Conservation (phyloP, 176 grass and related monocot species). For the Aegilops tauschii region DNA sequence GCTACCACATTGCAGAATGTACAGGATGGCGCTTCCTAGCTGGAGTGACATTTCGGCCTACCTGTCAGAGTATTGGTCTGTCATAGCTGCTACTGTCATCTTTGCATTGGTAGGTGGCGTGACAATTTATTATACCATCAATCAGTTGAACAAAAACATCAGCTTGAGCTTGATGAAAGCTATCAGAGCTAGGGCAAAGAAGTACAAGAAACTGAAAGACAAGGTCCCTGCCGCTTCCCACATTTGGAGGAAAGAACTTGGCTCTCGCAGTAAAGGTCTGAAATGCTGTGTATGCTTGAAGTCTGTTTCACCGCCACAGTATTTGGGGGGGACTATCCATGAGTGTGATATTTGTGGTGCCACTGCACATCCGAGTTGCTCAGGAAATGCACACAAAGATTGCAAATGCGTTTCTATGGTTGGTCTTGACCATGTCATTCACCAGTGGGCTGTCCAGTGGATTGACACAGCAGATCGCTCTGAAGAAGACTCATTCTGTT, state of each 20-base stretch:
- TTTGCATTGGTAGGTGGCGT: slow-evolving; percentile 28
- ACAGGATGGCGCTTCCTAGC: slow-evolving; percentile 54
- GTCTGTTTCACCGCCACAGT: slow-evolving; percentile 52
- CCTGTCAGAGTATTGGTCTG: slow-evolving; percentile 39
- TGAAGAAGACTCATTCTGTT: slow-evolving; percentile 76
- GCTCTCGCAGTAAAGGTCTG: slow-evolving; percentile 54
- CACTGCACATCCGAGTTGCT: slow-evolving; percentile 65
- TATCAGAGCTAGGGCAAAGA: slow-evolving; percentile 64
- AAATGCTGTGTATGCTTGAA: slow-evolving; percentile 82
- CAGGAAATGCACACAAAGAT: slow-evolving; percentile 71
- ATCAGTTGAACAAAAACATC: slow-evolving; percentile 66
- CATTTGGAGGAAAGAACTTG: slow-evolving; percentile 60
- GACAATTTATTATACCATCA: slow-evolving; percentile 55
- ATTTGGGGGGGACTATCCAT: slow-evolving; percentile 39
- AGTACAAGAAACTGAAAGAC: slow-evolving; percentile 66
- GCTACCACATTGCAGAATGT: slow-evolving; percentile 24
- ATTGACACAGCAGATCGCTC: slow-evolving; percentile 51
- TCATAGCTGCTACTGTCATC: slow-evolving; percentile 37
- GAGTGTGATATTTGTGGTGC: slow-evolving; percentile 76
- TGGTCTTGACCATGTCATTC: slow-evolving; percentile 62
- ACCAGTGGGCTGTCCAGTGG: slow-evolving; percentile 89
- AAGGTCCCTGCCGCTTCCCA: slow-evolving; percentile 64
- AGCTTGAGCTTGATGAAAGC: slow-evolving; percentile 69
- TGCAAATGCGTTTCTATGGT: slow-evolving; percentile 88
- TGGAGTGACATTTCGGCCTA: slow-evolving; percentile 42